Evolutionary conservation across 2,329 filamentous ascomycete genomes (phyloP).

Genomic region (Talaromyces sp.): DNA sequence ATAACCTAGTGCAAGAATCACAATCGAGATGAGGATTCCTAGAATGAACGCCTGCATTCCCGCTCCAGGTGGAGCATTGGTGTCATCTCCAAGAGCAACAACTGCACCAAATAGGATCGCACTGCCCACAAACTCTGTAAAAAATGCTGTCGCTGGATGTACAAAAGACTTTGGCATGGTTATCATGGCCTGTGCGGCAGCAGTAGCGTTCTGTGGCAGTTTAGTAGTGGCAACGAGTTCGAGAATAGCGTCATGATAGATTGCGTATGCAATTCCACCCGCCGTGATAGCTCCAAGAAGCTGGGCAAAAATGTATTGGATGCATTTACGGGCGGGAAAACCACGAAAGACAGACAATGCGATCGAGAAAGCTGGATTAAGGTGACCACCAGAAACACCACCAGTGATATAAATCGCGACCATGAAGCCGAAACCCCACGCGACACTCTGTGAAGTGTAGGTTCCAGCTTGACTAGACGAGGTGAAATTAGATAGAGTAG

Average conservation of each 20-base stretch:
- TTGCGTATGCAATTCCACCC: slow-evolving; percentile 36
- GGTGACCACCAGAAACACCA: slow-evolving; percentile 52
- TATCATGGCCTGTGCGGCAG: slow-evolving; percentile 30
- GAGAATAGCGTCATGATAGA: slow-evolving; percentile 41
- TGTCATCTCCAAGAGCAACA: slow-evolving; percentile 45
- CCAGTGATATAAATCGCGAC: slow-evolving; percentile 50
- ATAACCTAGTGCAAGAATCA: slow-evolving; percentile 32
- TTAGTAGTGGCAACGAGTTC: slow-evolving; percentile 17
- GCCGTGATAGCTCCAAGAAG: slow-evolving; percentile 40
- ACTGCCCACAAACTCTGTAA: slow-evolving; percentile 41
- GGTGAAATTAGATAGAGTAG: slow-evolving; percentile 26
- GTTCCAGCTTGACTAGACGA: slow-evolving; percentile 27
- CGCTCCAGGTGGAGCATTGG: slow-evolving; percentile 49
- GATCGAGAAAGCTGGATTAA: slow-evolving; percentile 52
- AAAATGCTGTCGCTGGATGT: slow-evolving; percentile 32
- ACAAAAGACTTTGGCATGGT: slow-evolving; percentile 10
- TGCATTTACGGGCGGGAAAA: slow-evolving; percentile 34
- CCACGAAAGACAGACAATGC: slow-evolving; percentile 37
- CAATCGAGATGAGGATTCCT: slow-evolving; percentile 18
- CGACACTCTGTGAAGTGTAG: slow-evolving; percentile 18
- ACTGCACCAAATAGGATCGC: slow-evolving; percentile 36
- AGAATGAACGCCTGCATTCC: slow-evolving; percentile 42
- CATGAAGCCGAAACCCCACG: slow-evolving; percentile 37
- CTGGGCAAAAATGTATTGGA: slow-evolving; percentile 37
- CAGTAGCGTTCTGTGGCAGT: slow-evolving; percentile 20